A percentile compares a stretch with the other conserved stretches of the same genome.
phyloP scores from a whole-genome alignment of 306 rosid species.

The Cercis canadensis region DNA sequence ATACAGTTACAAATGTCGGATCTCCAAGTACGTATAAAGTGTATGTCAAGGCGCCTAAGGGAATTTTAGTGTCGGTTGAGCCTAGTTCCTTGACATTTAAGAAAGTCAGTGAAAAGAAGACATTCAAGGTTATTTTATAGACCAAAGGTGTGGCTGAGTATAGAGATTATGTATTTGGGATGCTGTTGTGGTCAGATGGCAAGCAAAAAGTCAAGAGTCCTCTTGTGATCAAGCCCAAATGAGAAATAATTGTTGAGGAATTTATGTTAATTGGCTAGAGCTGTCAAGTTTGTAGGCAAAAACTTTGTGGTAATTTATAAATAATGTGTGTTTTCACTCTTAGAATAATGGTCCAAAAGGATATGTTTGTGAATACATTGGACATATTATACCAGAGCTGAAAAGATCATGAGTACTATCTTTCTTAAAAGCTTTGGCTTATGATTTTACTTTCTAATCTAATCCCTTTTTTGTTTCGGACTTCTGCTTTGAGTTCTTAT shows the following conservation, averaged over 20 bases:
- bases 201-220: constrained; percentile 60
- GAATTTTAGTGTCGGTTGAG: constrained; percentile 43
- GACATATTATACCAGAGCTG: too few relatives aligned
- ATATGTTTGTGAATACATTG: too few relatives aligned
- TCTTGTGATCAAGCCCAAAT: constrained; percentile 38
- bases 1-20: constrained; percentile 66
- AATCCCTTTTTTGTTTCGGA: too few relatives aligned
- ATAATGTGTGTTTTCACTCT: too few relatives aligned
- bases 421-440: too few relatives aligned
- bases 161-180: constrained; percentile 38
- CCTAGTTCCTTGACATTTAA: constrained; percentile 53
- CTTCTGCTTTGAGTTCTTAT: too few relatives aligned
- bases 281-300: too few relatives aligned
- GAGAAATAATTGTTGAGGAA: not conserved
- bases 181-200: constrained; percentile 54
- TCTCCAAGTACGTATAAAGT: constrained; percentile 55
- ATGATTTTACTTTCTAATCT: too few relatives aligned
- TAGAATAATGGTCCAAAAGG: too few relatives aligned
- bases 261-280: not conserved
- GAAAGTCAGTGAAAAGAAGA: constrained; percentile 56
- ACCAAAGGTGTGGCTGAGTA: not conserved
- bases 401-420: too few relatives aligned
- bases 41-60: constrained; percentile 33
- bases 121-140: constrained; percentile 45
- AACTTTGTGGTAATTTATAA: too few relatives aligned